Evolutionary conservation across 257 asterid genomes (phyloP).

Genomic region (Anisodus tanguticus): DNA sequence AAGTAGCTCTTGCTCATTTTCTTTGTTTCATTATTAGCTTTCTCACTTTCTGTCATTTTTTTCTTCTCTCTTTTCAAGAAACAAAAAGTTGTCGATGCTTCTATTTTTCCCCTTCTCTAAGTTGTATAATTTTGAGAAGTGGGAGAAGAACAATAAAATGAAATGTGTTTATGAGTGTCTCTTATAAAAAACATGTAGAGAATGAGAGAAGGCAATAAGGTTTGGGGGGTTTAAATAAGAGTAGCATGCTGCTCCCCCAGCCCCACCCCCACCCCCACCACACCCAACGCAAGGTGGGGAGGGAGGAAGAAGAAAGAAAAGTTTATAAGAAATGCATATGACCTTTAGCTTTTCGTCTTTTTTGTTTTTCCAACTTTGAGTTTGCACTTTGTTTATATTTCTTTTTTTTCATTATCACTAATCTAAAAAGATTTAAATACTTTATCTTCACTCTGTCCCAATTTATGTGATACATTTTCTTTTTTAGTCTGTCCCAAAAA

Average conservation of each 20-base stretch:
- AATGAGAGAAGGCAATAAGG: slow-evolving; percentile 18
- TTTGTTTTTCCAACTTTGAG: neutral
- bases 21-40: neutral
- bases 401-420: neutral
- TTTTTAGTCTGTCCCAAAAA: no score
- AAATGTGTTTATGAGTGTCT: neutral
- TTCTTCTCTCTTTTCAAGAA: neutral
- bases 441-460: no score
- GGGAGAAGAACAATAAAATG: no score
- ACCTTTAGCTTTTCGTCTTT: slow-evolving; percentile 16
- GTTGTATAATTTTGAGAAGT: no score
- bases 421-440: neutral
- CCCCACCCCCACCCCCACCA: no score
- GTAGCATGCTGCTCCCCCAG: no score
- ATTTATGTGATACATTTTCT: no score
- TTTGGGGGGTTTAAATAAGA: slow-evolving; percentile 19
- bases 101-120: no score
- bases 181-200: neutral
- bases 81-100: no score
- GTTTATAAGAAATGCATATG: neutral
- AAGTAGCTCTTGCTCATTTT: slow-evolving; percentile 62
- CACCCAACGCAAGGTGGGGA: no score
- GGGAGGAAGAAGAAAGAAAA: neutral
- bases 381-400: neutral
- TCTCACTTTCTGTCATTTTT: slow-evolving; percentile 24